Base-by-base conservation (phyloP, 805 yeast genomes). In the Yarrowia sp. region DNA sequence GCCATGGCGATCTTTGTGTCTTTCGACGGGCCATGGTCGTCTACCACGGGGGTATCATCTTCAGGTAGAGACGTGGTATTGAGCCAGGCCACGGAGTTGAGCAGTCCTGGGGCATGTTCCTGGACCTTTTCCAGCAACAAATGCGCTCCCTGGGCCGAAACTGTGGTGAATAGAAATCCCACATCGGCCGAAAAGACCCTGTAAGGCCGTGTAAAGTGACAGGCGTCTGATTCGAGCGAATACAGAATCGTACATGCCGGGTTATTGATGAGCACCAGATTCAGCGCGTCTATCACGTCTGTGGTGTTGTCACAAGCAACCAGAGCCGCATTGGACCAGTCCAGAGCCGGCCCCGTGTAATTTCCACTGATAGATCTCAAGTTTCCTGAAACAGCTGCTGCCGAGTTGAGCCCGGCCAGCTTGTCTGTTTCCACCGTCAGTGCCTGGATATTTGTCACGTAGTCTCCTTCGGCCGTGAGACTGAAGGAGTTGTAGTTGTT, bases 1-100 rank as follows among this genome's bases (percentile, higher is more conserved):
- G 70, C 71, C 75, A 73, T 72, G 21, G 75, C 75, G 17, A 67
- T 67, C 6, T 73, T 69, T 12, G 76, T 65, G 22, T 63, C 44
- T 6, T 30, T 56, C 14, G 61, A 52, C 1, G 64, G 49, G 11
- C 35, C 54, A n/a, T 33, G 17, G 16, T 43, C 56, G 17, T 35
- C 66, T 19, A 32, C 51, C 21, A 48, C 32, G 12, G 46, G 52
- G 22, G 59, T 52, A 36, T 28, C 28, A 16, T 35, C 33, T 12
- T 41, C 17, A 7, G 65, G 49, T 0, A 44, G 21, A 17, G 65
- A 28, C 0, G 64, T 38, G n/a, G 59, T 16, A 26, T 40, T 52
- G 32, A 61, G 59, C 26, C 54, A 28, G 16, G 54, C 67, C 21
- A 56, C 59, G 4, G 66, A 65, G 9, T 66, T 66, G 12, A 59